phyloP scores from a whole-genome alignment of 345 rosid genomes.

The Lagerstroemia speciosa region DNA sequence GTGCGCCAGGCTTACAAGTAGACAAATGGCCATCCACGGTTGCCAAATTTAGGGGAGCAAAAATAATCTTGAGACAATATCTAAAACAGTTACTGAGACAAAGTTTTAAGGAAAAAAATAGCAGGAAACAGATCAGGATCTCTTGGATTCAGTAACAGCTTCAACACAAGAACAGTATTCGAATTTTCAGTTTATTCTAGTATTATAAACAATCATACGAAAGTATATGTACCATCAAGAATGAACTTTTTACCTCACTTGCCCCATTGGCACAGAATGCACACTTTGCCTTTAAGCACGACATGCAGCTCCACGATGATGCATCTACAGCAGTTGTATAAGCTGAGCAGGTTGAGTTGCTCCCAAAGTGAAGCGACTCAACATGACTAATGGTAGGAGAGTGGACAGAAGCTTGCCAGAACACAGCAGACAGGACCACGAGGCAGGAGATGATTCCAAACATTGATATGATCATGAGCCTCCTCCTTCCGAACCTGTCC shows the following conservation, averaged over 20 bases:
- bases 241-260: conserved; percentile 22
- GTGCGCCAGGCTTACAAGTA: too few species aligned
- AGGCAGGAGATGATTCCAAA: conserved; percentile 55
- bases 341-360: conserved; percentile 52
- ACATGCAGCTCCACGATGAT: conserved; percentile 56
- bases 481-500: conserved; percentile 71
- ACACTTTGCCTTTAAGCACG: conserved; percentile 51
- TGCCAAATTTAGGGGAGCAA: too few species aligned
- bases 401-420: conserved; percentile 44
- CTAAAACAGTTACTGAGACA: too few species aligned
- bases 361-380: conserved; percentile 37
- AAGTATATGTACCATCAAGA: neutral
- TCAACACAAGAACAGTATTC: too few species aligned
- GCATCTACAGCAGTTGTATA: conserved; percentile 19
- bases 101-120: too few species aligned
- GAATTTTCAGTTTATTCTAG: neutral
- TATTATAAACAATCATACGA: neutral
- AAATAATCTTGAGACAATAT: too few species aligned
- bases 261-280: conserved; percentile 40
- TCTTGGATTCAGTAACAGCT: too few species aligned
- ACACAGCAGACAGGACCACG: conserved; percentile 38
- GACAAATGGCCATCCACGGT: too few species aligned
- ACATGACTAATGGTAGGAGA: conserved; percentile 29
- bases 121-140: too few species aligned
- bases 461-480: conserved; percentile 73